These are phyloP conservation scores for Agrocybe pediades DNA, from an alignment of 768 basidiomycete species.

Conservation along the genomic window DNA sequence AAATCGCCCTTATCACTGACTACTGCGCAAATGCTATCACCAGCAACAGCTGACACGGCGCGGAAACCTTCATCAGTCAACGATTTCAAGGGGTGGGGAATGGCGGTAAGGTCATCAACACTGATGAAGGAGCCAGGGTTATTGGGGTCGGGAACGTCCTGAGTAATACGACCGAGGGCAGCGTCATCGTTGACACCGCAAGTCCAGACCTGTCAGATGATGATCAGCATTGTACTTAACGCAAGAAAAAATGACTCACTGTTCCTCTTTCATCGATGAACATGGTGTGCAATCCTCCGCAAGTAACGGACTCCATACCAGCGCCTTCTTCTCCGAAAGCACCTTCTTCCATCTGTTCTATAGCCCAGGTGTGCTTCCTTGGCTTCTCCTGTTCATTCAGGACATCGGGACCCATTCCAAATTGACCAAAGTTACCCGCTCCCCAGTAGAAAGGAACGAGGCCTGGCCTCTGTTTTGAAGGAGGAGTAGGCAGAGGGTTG, in stretches of 20 bases:
- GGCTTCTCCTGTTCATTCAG: constrained; percentile 78
- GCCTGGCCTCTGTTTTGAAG: constrained; percentile 60
- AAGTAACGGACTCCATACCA: constrained; percentile 80
- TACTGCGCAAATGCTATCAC: constrained; percentile 88
- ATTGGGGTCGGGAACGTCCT: constrained; percentile 58
- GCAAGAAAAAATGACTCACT: constrained; percentile 49
- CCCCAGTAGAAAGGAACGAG: constrained; percentile 86
- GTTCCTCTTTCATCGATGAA: constrained; percentile 89
- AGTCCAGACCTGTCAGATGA: constrained; percentile 69
- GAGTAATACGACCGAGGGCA: constrained; percentile 79
- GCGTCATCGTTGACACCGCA: constrained; percentile 90
- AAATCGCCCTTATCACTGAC: constrained; percentile 79
- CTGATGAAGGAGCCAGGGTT: constrained; percentile 61
- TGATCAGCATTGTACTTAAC: constrained; percentile 7
- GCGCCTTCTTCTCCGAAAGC: constrained; percentile 69
- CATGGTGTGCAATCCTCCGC: constrained; percentile 88
- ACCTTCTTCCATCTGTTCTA: constrained; percentile 71
- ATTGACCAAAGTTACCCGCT: constrained; percentile 92
- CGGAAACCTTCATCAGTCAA: constrained; percentile 81
- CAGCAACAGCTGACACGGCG: constrained; percentile 79
- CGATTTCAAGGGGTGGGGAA: constrained; percentile 67
- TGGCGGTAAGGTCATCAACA: constrained; percentile 51
- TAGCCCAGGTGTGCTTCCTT: constrained; percentile 74
- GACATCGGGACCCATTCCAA: constrained; percentile 82
- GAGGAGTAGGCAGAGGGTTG: constrained; percentile 64